A percentile compares a stretch with the other conserved stretches of the same genome.
These are phyloP conservation scores for Pilatotrama ljubarskyi DNA, from an alignment of 768 basidiomycete genomes.

Conservation along the genomic window DNA sequence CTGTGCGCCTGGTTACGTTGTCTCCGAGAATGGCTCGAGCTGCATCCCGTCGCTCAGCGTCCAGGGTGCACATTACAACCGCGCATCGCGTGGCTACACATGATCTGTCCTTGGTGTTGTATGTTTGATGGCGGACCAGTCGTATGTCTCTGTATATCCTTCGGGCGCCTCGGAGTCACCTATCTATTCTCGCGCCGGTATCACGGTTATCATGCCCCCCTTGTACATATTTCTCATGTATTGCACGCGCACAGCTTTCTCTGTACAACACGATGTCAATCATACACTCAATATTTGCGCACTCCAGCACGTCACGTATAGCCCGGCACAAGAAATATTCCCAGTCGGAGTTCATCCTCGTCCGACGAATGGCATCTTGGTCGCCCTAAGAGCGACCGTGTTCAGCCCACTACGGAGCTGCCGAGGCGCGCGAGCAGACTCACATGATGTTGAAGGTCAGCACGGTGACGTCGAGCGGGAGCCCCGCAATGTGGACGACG, in stretches of 20 bases:
- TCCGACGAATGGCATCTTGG: conserved; percentile 47
- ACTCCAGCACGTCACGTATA: too few relatives aligned
- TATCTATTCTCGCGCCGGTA: too few relatives aligned
- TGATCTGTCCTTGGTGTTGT: too few relatives aligned
- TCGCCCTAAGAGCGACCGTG: conserved; percentile 37
- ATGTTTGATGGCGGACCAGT: too few relatives aligned
- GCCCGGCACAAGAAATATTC: background rate
- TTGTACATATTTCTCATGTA: too few relatives aligned
- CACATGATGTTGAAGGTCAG: conserved; percentile 76
- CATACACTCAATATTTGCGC: too few relatives aligned
- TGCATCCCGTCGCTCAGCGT: conserved; percentile 7
- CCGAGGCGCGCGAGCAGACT: conserved; percentile 26
- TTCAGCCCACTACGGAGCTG: background rate
- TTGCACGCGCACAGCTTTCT: too few relatives aligned
- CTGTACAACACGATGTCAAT: too few relatives aligned
- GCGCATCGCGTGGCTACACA: too few relatives aligned
- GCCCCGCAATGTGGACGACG: conserved; percentile 66
- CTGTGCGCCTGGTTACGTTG: conserved; percentile 5
- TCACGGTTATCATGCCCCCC: too few relatives aligned
- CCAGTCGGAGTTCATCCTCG: conserved; percentile 36
- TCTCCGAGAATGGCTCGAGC: conserved; percentile 1
- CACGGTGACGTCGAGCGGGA: conserved; percentile 70
- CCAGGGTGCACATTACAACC: background rate
- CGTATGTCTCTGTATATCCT: too few relatives aligned
- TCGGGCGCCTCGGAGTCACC: too few relatives aligned